Evolutionary conservation across 352 stramenopile species (phyloP), one percentile per base, ranked within the genome.

Genomic region (Pythium scleroteichum): DNA sequence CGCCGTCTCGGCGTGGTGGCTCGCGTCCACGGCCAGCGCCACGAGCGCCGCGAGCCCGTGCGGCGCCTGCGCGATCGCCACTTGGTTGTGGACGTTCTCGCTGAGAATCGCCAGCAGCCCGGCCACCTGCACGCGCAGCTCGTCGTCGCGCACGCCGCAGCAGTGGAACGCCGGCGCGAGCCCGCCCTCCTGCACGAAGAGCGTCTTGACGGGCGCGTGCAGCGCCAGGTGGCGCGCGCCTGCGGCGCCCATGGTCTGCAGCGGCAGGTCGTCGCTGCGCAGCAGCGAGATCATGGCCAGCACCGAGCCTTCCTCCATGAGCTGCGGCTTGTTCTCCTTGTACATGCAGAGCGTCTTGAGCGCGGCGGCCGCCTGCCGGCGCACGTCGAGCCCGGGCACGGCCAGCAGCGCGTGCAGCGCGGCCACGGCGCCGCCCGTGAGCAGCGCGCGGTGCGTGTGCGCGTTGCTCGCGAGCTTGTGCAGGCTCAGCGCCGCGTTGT

Each of bases 31-130:
- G 2, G 48, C 59, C 14, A 96, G 83, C 33, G 71, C 79, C 19
- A 87, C 82, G 8, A 96, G 84, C 3, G 79, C 78, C 38, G 59
- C 68, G 45, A 94, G 77, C n/a, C 79, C 79, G 5, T 70, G 45
- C 12, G 78, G 72, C 59, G 97, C 85, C 14, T 81, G 73, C 24
- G 96, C 89, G 44, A 98, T 77, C 44, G 74, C 76, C 19, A 94
- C 62, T 67, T 98, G 96, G 62, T 97, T 97, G 39, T 90, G 64
- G 9, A 79, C 86, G 58, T 98, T 95, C 65, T 99, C 96, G 35
- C 85, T 95, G 24, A 98, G 68, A 33, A 95, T 97, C 24, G 92
- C 88, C 16, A 99, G 75, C 4, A 86, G 72, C 1, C 90, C 92
- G 8, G 93, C 82, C 62, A 87, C 94, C 63, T 98, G 94, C 19